Percentiles rank a stretch among this genome's conserved stretches.
Conservation (phyloP, 108 stramenopile species). For the Fragilaria radians region DNA sequence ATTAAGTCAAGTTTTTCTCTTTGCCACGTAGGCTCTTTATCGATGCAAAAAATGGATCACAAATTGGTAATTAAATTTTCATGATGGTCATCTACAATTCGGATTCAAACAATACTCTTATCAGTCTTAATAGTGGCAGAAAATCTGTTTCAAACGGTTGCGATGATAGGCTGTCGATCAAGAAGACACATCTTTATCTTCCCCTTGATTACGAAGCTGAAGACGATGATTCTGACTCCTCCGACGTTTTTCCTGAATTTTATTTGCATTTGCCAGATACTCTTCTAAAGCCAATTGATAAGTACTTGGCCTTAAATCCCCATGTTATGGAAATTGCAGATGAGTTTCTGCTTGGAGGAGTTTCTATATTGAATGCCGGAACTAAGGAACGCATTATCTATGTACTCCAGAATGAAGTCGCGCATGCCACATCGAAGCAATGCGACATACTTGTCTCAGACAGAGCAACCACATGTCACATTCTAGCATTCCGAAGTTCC, state of each 20-base stretch:
- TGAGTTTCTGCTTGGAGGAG: not conserved
- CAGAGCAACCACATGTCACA: constrained; percentile 82
- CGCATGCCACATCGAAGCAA: constrained; percentile 23
- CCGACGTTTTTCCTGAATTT: not conserved
- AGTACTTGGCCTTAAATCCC: not conserved
- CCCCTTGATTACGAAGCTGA: not conserved
- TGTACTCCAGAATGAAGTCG: constrained; percentile 46
- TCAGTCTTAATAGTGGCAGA: constrained; percentile 17
- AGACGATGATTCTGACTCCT: not conserved
- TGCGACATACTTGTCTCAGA: constrained; percentile 55
- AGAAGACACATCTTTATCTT: constrained; percentile 4
- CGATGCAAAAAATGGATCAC: too few relatives aligned
- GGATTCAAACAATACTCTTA: constrained; percentile 33
- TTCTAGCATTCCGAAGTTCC: constrained; percentile 60
- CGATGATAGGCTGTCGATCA: not conserved
- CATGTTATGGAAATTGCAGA: constrained; percentile 7
- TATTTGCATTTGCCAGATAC: not conserved
- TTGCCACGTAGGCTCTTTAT: too few relatives aligned
- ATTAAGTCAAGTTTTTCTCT: too few relatives aligned
- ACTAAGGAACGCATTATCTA: constrained; percentile 29
- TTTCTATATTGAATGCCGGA: not conserved
- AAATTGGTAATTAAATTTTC: too few relatives aligned
- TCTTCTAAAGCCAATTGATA: constrained; percentile 1
- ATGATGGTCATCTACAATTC: constrained; percentile 44
- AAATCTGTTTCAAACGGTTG: not conserved